Evolutionary conservation across 108 stramenopile species (phyloP).

Genomic region (Craspedostauros australis): DNA sequence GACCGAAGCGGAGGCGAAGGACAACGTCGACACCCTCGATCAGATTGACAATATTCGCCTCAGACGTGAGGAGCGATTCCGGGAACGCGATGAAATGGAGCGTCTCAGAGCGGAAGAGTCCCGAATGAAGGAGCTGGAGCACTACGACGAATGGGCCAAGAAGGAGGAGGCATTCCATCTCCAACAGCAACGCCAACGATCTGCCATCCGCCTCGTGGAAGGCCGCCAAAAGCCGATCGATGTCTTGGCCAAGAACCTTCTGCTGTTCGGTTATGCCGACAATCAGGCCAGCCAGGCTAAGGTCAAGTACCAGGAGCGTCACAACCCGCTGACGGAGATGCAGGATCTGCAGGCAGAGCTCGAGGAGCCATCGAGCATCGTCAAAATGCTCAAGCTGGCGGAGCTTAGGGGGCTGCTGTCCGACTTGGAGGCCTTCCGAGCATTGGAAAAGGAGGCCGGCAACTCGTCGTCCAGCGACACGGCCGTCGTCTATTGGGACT

Average conservation of each 20-base stretch:
- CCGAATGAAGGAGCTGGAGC: slow-evolving; percentile 89
- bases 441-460: slow-evolving; percentile 65
- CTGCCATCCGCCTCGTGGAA: slow-evolving; percentile 89
- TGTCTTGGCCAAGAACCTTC: slow-evolving; percentile 92
- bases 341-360: slow-evolving; percentile 76
- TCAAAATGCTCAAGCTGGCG: slow-evolving; percentile 69
- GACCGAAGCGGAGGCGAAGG: slow-evolving; percentile 3
- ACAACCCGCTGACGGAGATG: slow-evolving; percentile 78
- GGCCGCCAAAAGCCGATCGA: slow-evolving; percentile 94
- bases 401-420: slow-evolving; percentile 80
- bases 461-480: slow-evolving; percentile 14
- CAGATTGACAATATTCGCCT: slow-evolving; percentile 96
- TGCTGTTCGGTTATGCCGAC: slow-evolving; percentile 83
- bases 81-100: slow-evolving; percentile 90
- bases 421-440: slow-evolving; percentile 78
- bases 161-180: slow-evolving; percentile 99
- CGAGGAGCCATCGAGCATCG: slow-evolving; percentile 62
- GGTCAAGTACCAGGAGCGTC: slow-evolving; percentile 85
- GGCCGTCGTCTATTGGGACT: slow-evolving; percentile 75
- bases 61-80: slow-evolving; percentile 86
- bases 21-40: slow-evolving; percentile 68
- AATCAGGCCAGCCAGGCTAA: slow-evolving; percentile 66
- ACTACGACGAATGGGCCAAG: slow-evolving; percentile 94
- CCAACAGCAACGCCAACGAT: slow-evolving; percentile 85
- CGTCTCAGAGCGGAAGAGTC: slow-evolving; percentile 88